phyloP scores from a whole-genome alignment of 2,329 filamentous ascomycete species.

The Dothistroma pini region DNA sequence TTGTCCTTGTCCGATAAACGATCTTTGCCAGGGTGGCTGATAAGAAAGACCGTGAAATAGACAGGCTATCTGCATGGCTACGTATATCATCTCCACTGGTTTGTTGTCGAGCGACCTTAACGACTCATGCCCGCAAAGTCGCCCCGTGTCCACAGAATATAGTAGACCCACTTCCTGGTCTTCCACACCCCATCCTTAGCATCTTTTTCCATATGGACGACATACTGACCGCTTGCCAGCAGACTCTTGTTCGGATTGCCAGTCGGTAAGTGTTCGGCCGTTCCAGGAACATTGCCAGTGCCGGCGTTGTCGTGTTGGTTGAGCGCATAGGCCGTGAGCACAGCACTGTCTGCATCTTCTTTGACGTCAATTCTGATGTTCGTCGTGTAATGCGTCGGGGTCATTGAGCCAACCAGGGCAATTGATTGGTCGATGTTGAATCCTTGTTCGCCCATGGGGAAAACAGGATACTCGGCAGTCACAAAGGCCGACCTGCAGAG shows the following conservation, averaged over 20 bases:
- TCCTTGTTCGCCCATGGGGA: slow-evolving; percentile 20
- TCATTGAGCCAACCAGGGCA: slow-evolving; percentile 30
- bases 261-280: slow-evolving; percentile 7
- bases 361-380: slow-evolving; percentile 32
- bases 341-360: slow-evolving; percentile 28
- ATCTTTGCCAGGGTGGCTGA: too few relatives aligned
- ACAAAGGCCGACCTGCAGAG: slow-evolving; percentile 34
- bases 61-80: too few relatives aligned
- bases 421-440: slow-evolving; percentile 21
- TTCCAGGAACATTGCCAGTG: slow-evolving; percentile 27
- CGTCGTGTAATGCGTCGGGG: slow-evolving; percentile 35
- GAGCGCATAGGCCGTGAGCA: slow-evolving; percentile 26
- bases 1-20: too few relatives aligned
- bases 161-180: slow-evolving; percentile 32
- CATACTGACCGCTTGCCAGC: slow-evolving; percentile 31
- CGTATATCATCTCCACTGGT: too few relatives aligned
- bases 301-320: slow-evolving; percentile 32
- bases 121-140: slow-evolving; percentile 18
- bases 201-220: slow-evolving; percentile 32
- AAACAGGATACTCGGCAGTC: slow-evolving; percentile 15
- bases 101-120: background rate
- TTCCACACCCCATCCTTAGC: slow-evolving; percentile 35
- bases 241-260: slow-evolving; percentile 11
- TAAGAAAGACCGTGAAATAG: too few relatives aligned
- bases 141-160: slow-evolving; percentile 34